These are phyloP conservation scores for Xylariaceae sp. DNA, from an alignment of 2,329 filamentous ascomycete genomes.

Conservation along the genomic window DNA sequence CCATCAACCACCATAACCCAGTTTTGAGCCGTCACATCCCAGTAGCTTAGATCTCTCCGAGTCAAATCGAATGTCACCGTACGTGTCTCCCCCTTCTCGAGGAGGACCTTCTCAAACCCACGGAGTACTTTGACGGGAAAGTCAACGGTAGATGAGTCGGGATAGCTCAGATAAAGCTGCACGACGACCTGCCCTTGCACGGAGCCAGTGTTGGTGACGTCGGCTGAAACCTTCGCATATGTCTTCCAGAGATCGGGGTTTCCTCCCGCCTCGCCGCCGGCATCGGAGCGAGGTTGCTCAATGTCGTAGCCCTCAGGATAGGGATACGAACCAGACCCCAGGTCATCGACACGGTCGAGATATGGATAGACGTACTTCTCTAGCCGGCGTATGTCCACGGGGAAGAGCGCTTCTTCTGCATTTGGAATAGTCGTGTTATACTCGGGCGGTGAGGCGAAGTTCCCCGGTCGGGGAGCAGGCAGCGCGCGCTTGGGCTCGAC, in stretches of 20 bases:
- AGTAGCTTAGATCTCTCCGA: slow-evolving; percentile 66
- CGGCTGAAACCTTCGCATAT: slow-evolving; percentile 45
- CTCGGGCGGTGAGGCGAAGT: slow-evolving; percentile 43
- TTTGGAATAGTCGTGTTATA: slow-evolving; percentile 53
- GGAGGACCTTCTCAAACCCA: slow-evolving; percentile 63
- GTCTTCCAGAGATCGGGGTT: slow-evolving; percentile 60
- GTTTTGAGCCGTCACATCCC: slow-evolving; percentile 62
- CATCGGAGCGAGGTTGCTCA: slow-evolving; percentile 48
- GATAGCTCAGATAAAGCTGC: slow-evolving; percentile 45
- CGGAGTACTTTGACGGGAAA: slow-evolving; percentile 64
- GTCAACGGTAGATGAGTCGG: slow-evolving; percentile 39
- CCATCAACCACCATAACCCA: slow-evolving; percentile 57
- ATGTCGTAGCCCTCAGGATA: slow-evolving; percentile 54
- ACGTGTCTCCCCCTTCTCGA: slow-evolving; percentile 48
- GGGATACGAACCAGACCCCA: slow-evolving; percentile 36
- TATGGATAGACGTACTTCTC: slow-evolving; percentile 72
- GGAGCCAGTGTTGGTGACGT: slow-evolving; percentile 50
- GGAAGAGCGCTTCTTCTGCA: slow-evolving; percentile 54
- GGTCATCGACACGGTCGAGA: slow-evolving; percentile 46
- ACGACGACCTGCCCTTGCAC: slow-evolving; percentile 39
- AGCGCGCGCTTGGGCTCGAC: slow-evolving; percentile 42
- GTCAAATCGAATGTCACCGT: slow-evolving; percentile 55
- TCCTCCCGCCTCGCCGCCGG: slow-evolving; percentile 63
- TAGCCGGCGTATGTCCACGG: slow-evolving; percentile 53
- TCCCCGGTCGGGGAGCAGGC: slow-evolving; percentile 36